Evolutionary conservation across 306 rosid species (phyloP).

Genomic region (Quercus cerris): DNA sequence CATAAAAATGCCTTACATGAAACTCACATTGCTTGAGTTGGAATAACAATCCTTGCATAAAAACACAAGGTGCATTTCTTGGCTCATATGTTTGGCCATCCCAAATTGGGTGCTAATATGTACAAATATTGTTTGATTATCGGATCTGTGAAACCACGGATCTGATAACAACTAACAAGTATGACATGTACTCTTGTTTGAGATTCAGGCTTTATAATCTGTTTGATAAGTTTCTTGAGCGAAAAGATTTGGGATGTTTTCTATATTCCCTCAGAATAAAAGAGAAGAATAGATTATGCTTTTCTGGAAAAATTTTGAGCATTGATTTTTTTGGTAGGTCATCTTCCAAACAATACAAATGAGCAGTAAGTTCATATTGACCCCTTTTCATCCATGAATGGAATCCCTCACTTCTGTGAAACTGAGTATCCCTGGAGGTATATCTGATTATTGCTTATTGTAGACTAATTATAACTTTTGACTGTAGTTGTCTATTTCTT

Average conservation of each 20-base stretch:
- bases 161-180: too few relatives aligned
- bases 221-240: neutral
- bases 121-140: neutral
- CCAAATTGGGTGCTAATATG: neutral
- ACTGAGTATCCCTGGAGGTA: slow-evolving; percentile 81
- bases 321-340: slow-evolving; percentile 40
- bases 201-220: neutral
- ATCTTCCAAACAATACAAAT: slow-evolving; percentile 32
- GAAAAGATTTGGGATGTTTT: neutral
- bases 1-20: neutral
- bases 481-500: slow-evolving; percentile 1
- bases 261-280: neutral
- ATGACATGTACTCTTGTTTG: neutral
- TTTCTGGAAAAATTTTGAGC: neutral
- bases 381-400: slow-evolving; percentile 93
- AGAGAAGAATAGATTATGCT: neutral
- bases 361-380: slow-evolving; percentile 85
- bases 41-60: too few relatives aligned
- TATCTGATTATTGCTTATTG: slow-evolving; percentile 9
- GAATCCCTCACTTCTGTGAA: slow-evolving; percentile 91
- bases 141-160: neutral
- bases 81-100: neutral
- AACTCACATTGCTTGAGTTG: neutral
- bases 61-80: neutral
- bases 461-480: neutral